Percentiles rank a stretch among this genome's conserved stretches.
phyloP scores from a whole-genome alignment of 139 green algal species.

The Yamagishiella unicocca region DNA sequence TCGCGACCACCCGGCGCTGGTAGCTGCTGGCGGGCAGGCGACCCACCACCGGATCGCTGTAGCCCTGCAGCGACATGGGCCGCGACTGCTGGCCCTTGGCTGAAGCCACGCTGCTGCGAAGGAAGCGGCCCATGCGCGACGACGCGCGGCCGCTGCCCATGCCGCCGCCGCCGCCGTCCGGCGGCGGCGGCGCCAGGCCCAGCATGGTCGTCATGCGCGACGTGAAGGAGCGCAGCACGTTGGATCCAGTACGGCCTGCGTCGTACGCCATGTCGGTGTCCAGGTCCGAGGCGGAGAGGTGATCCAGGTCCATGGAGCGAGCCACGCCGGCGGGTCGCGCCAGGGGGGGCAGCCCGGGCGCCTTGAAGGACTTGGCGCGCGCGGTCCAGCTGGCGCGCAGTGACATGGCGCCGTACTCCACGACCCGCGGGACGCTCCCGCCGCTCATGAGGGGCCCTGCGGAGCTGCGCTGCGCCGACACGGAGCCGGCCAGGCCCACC shows the following conservation, averaged over 20 bases:
- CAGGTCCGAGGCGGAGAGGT: background rate
- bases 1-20: background rate
- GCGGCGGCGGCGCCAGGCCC: background rate
- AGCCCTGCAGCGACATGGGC: background rate
- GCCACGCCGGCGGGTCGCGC: background rate
- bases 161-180: background rate
- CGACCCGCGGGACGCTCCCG: background rate
- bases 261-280: background rate
- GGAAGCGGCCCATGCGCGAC: background rate
- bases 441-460: background rate
- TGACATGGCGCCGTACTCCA: background rate
- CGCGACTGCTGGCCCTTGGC: background rate
- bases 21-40: background rate
- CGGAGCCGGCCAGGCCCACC: background rate
- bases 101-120: background rate
- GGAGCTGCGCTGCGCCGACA: conserved; percentile 17
- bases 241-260: background rate
- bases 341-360: too few species aligned
- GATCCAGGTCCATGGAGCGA: background rate
- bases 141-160: background rate
- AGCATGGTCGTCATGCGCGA: conserved; percentile 29
- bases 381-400: background rate
- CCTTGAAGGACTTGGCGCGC: background rate
- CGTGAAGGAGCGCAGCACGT: conserved; percentile 23
- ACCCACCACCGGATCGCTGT: background rate